Base-by-base conservation (phyloP, 768 basidiomycete species). In the Mycena chlorophos region DNA sequence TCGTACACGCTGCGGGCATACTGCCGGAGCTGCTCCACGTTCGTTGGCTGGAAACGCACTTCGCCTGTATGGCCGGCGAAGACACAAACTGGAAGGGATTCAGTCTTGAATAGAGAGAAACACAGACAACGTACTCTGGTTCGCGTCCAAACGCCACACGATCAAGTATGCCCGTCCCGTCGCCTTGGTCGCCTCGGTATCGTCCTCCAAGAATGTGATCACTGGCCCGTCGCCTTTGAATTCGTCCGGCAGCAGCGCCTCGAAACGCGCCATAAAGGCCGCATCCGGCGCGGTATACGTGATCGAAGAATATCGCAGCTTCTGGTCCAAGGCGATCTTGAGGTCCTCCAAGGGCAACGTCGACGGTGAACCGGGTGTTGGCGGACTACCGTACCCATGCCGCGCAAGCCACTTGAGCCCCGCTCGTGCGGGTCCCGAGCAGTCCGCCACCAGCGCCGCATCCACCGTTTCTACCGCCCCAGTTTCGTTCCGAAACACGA, bases 371-470 rank as follows among this genome's bases (percentile, higher is more conserved):
- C 23, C n/a, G n/a, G 54, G 51, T 30, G 43, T 26, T 19, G 57
- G 19, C 20, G 42, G 16, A 53, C 28, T 43, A 20, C 54, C 62
- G 47, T 62, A 69, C 20, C 62, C 61, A 8, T 60, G 56, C 26
- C 49, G 52, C 37, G 56, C 43, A 5, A 73, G 52, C 65, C 65
- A 69, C 30, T 63, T 68, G 1, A 63, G 23, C n/a, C 67, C 69
- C 13, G 60, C 63, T 19, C 61, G 59, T 1, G 67, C 54, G 30
- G 65, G 46, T 0, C 71, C 71, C 1, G 69, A 68, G 46, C 69
- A 69, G 48, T 73, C 71, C 71, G 42, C 14, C n/a, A 49, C 63
- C 19, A 70, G 54, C 5, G 55, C 49, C 4, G 63, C 64, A 2
- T 49, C 45, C 4, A 62, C 27, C n/a, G 59, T 49, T 17, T 53